Evolutionary conservation across 345 rosid genomes (phyloP).

Genomic region (Mallotus nudiflorus): DNA sequence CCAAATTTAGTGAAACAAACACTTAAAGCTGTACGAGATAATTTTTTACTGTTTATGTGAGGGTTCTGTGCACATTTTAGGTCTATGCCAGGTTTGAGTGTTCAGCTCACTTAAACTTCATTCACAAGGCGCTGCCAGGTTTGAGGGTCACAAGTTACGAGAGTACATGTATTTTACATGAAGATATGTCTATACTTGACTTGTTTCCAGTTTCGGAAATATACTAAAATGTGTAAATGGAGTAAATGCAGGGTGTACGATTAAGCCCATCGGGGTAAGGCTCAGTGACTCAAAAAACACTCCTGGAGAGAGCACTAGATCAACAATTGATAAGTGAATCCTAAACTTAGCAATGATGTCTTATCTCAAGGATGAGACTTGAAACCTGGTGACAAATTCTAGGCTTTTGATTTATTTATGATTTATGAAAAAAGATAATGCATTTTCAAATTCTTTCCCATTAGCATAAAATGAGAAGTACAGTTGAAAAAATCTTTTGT

Average conservation of each 20-base stretch:
- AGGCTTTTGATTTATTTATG: not conserved
- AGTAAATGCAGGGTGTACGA: not conserved
- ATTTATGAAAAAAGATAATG: not conserved
- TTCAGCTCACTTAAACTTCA: no score
- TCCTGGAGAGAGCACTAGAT: no score
- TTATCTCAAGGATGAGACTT: not conserved
- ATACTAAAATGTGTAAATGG: not conserved
- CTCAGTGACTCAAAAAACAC: no score
- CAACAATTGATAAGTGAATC: no score
- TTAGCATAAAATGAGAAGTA: not conserved
- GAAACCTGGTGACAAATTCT: not conserved
- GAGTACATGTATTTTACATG: no score
- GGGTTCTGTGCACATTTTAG: no score
- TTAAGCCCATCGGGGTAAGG: not conserved
- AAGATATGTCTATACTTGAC: no score
- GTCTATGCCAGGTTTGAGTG: no score
- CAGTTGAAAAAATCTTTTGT: not conserved
- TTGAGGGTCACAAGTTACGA: no score
- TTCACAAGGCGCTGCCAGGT: no score
- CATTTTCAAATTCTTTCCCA: not conserved
- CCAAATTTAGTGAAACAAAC: not conserved
- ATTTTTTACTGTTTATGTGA: not conserved
- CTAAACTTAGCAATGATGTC: not conserved
- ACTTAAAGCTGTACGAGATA: slow-evolving; percentile 4
- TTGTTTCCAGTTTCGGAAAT: not conserved